A percentile compares a stretch with the other conserved stretches of the same genome.
Conservation (phyloP, 208 protist genomes). For the Willaertia magna region DNA sequence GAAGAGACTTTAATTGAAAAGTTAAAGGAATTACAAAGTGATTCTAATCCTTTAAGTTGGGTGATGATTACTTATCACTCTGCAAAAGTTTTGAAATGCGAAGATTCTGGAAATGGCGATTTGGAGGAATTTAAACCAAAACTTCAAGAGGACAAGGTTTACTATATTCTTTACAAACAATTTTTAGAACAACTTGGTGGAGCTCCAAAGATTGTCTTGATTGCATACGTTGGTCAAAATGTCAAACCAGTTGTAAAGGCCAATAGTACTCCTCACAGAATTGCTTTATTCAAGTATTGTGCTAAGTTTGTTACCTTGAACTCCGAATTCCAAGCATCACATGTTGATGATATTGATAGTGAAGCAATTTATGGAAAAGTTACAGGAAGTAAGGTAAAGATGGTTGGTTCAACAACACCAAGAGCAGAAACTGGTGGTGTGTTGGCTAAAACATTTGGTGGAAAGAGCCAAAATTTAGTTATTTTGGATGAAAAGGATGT, state of each 20-base stretch:
- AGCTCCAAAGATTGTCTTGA: neutral
- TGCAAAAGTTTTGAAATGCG: neutral
- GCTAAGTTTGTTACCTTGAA: neutral
- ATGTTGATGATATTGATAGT: neutral
- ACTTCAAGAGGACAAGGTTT: neutral
- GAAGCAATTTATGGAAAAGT: neutral
- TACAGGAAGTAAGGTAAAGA: neutral
- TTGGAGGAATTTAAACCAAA: neutral
- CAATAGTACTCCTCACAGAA: neutral
- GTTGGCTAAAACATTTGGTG: neutral
- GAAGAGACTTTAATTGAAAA: neutral
- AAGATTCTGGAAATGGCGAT: neutral
- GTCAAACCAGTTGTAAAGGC: neutral
- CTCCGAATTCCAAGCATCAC: neutral
- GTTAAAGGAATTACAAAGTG: neutral
- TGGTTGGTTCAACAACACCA: neutral
- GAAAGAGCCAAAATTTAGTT: neutral
- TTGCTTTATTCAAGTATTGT: neutral
- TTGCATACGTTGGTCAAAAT: neutral
- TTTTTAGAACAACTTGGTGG: neutral
- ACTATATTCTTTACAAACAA: neutral
- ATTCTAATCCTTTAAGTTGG: neutral
- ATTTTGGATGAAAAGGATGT: neutral
- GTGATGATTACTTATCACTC: neutral
- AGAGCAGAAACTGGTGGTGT: neutral